Evolutionary conservation across 768 basidiomycete genomes (phyloP).

Genomic region (Mrakia blollopis): DNA sequence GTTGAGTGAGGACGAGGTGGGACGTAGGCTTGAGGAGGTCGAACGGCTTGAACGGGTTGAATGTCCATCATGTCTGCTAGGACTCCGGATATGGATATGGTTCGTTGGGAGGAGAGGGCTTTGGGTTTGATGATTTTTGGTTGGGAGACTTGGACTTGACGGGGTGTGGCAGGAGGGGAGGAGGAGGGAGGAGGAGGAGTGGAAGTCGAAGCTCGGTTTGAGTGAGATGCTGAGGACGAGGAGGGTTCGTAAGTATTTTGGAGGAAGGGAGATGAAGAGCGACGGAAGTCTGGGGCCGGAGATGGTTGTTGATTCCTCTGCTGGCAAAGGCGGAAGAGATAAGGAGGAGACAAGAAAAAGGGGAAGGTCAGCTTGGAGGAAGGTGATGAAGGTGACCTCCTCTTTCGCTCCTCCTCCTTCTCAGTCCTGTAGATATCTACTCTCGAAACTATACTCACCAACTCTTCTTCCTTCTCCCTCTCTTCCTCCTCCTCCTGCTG

Average conservation of each 20-base stretch:
- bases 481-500: neutral
- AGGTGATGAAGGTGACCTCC: neutral
- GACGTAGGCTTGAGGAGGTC: conserved; percentile 5
- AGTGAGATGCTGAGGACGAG: neutral
- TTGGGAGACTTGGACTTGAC: neutral
- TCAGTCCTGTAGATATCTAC: neutral
- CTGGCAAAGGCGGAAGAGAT: neutral
- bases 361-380: neutral
- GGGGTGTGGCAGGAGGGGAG: neutral
- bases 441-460: neutral
- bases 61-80: conserved; percentile 10
- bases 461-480: neutral
- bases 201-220: neutral
- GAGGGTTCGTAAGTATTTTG: neutral
- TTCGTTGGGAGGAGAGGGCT: neutral
- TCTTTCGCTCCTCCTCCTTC: neutral
- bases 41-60: neutral
- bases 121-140: neutral
- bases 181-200: neutral
- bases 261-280: conserved; percentile 27
- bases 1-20: conserved; percentile 12
- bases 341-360: neutral
- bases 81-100: neutral
- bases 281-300: conserved; percentile 20
- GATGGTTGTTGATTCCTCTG: neutral